Evolutionary conservation across 805 yeast genomes (phyloP), one percentile per base, ranked within the genome.

Genomic region (Pichia kluyveri): DNA sequence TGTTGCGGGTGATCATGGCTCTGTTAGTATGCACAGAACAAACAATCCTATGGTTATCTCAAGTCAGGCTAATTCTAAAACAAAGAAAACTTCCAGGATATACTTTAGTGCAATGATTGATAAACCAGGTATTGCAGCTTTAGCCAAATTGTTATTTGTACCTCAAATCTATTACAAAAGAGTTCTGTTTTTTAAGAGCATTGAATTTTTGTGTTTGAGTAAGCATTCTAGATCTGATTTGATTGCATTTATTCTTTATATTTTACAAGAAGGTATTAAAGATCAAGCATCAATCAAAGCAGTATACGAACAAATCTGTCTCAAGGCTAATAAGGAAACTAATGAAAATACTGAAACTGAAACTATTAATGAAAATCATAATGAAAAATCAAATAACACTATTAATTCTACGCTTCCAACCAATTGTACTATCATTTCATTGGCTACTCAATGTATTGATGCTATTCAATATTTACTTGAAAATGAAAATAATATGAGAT

Each of bases 211-310:
- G 43, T 85, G 95, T 57, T 75, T 77, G 52, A 87, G 82, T 63
- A 85, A 85, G 61, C 95, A 84, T 53, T 84, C 86, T 7, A 69
- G 96, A 46, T 67, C 77, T 10, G 96, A 90, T 53, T 75, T 87
- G 15, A 70, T 89, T 60, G 80, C 83, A 40, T 66, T 83, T 48
- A 59, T 89, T 40, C 62, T 89, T 39, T 77, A 82, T 17, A 73
- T 89, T 41, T 66, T 90, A 36, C 83, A 82, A 49, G 96, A 89
- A 51, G 95, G 93, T n/a, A 68, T 83, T 7, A 57, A 60, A 2
- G 83, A 78, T 55, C 82, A 79, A 46, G 71, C 69, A 17, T 63
- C 86, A 0, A 64, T 86, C 41, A 89, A 83, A 54, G 74, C 69
- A 53, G 73, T 80, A 6, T 90, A 81, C 61, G 61, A 69, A 32